Base-by-base conservation (phyloP, 345 rosid genomes). In the Arabis hirsuta region DNA sequence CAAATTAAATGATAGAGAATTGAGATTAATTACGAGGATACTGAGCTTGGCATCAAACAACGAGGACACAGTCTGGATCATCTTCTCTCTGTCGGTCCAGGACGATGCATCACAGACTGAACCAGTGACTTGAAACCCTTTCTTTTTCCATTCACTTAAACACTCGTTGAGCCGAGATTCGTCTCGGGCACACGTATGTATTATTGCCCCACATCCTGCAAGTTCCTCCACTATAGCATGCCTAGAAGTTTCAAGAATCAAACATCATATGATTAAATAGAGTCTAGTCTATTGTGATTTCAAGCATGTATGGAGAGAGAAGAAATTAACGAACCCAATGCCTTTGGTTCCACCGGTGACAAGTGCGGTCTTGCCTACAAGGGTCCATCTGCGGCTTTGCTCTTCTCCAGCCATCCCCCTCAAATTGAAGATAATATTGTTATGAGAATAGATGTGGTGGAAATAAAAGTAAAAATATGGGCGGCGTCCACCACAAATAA, bases 331-430 rank as follows among this genome's bases (percentile, higher is more conserved):
- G 12, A 63, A 63, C 68, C 68, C 68, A 8, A 47, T 31, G 42
- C 68, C 55, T 63, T 46, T 63, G 27, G 68, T 63, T 31, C 68
- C 55, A 9, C 55, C 55, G 6, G 68, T 63, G n/a, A 63, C 68
- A 29, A 63, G 68, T 27, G 29, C 55, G 10, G 55, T 63, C 53
- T 26, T 46, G 55, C 68, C 68, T 63, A 46, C 55, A 63, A 63
- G 55, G 41, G 42, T 63, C 68, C 68, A 63, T 63, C 68, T 63
- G 34, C 66, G 8, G 9, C 38, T 61, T 42, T 44, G 51, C 24
- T 43, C 66, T 41, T 43, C 51, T 42, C 36, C 22, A 12, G 39
- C 66, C 66, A 61, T 44, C 43, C 11, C 22, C 44, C 44, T 34
- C 27, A 16, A 27, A 16, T 5, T 9, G 12, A 56, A 56, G 27